Conservation (phyloP, 2,329 filamentous ascomycete species). For the Epichloe sp. region DNA sequence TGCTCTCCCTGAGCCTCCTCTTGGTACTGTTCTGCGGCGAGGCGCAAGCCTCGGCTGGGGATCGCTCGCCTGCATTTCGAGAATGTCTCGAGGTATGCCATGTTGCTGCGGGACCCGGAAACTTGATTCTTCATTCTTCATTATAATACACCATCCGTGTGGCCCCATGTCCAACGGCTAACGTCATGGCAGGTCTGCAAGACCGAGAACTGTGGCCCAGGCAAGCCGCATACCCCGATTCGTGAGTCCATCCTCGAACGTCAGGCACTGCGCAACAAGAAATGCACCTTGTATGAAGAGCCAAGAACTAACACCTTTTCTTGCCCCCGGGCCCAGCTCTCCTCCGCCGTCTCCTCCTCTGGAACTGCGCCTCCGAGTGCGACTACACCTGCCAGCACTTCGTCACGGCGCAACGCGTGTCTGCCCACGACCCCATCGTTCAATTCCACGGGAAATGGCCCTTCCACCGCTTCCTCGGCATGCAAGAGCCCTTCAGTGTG, state of each 20-base stretch:
- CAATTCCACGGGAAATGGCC: constrained; percentile 99
- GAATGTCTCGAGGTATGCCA: constrained; percentile 63
- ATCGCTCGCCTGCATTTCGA: constrained; percentile 74
- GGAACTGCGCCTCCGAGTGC: constrained; percentile 88
- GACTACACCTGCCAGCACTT: constrained; percentile 97
- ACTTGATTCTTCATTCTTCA: no score
- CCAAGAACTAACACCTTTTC: not conserved
- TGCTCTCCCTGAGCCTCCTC: constrained; percentile 20
- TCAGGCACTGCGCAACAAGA: not conserved
- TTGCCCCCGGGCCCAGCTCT: constrained; percentile 42
- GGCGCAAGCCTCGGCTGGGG: constrained; percentile 64
- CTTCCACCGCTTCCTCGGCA: constrained; percentile 76
- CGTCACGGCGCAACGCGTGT: constrained; percentile 59
- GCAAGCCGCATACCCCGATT: constrained; percentile 46
- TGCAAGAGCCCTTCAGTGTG: constrained; percentile 91
- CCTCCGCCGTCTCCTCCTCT: constrained; percentile 74
- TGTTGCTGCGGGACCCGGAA: constrained; percentile 7
- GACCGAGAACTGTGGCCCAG: constrained; percentile 61
- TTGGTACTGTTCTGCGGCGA: constrained; percentile 27
- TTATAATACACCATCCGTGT: no score
- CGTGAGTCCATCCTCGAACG: constrained; percentile 39
- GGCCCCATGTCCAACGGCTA: not conserved
- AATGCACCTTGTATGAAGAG: not conserved
- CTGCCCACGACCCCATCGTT: constrained; percentile 53
- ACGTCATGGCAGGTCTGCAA: constrained; percentile 52